Base-by-base conservation (phyloP, 257 asterid species). In the Primulina huaijiensis region DNA sequence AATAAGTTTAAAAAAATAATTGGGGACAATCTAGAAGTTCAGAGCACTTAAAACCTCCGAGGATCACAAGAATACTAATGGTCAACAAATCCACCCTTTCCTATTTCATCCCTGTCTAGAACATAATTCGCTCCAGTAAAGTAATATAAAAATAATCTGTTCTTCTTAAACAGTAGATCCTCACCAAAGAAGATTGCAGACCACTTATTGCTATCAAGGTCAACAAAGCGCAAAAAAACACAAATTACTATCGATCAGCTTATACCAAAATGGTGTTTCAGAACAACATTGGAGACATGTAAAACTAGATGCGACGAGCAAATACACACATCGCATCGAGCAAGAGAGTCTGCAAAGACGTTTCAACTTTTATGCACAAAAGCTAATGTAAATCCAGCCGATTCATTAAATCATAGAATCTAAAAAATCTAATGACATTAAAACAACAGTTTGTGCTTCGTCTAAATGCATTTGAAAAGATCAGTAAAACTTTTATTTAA, bases 401-500 rank as follows among this genome's bases (percentile, higher is more conserved):
- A 40, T 35, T 37, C 40, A 4, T 19, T 8, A 34, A 55, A 16
- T 30, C 50, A 19, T 16, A n/a, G 61, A 27, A 60, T 56, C 43
- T 69, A 0, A 34, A 35, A 63, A 16, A 2, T 69, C 2, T 31
- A 1, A 12, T 20, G 12, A 60, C 6, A 52, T 7, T 34, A 74
- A 52, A 65, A 14, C 60, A 23, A 63, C 53, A 23, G 4, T 17
- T 43, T 69, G 43, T 46, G 40, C 10, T 68, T 62, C 21, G 16
- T n/a, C 55, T 7, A 60, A 43, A 60, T 60, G 60, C 43, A 67
- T 60, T 38, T 38, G 63, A 62, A 72, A 61, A 20, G 9, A 30
- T 29, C 64, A 11, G 53, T 38, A 8, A 31, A 38, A 12, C 7
- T 14, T 61, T 16, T 14, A 30, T 61, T 64, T 1, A 69, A 8